phyloP scores from a whole-genome alignment of 1,284 basidiomycete genomes.

The Vanrija sp. region DNA sequence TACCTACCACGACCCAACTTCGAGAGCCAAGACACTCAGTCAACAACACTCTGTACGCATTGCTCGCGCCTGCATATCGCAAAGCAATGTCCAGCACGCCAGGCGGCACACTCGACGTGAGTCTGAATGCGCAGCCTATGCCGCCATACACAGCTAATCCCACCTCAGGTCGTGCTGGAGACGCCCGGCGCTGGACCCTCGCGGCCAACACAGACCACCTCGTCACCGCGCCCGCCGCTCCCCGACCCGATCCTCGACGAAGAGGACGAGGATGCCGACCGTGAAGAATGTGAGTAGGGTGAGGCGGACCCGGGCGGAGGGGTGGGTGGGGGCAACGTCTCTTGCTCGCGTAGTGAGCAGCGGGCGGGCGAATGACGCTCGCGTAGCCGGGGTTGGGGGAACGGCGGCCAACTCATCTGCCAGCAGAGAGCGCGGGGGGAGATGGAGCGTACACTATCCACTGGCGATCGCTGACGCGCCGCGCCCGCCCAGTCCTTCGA shows the following conservation, averaged over 20 bases:
- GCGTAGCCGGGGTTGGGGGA: no score
- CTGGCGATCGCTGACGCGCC: conserved; percentile 17
- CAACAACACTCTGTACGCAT: not conserved
- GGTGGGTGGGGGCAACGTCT: no score
- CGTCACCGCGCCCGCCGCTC: conserved; percentile 2
- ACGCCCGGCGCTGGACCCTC: conserved; percentile 12
- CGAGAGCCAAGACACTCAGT: no score
- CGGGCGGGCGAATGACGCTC: no score
- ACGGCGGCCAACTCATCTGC: no score
- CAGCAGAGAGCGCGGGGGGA: no score
- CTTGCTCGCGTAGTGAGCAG: no score
- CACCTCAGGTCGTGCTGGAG: conserved; percentile 11
- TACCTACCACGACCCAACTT: no score
- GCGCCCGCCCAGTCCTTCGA: conserved; percentile 29
- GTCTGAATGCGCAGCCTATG: not conserved
- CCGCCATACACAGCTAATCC: not conserved
- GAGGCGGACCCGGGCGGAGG: no score
- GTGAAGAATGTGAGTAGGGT: conserved; percentile 31
- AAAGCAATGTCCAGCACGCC: not conserved
- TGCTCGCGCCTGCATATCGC: not conserved
- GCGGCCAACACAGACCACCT: not conserved
- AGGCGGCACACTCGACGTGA: not conserved
- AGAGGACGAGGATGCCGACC: conserved; percentile 22
- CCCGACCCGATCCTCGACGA: conserved; percentile 26
- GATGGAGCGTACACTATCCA: no score